Evolutionary conservation across 225 moss, liverwort and hornwort genomes (phyloP), one percentile per base, ranked within the genome.

Genomic region (Pseudoscleropodium purum): DNA sequence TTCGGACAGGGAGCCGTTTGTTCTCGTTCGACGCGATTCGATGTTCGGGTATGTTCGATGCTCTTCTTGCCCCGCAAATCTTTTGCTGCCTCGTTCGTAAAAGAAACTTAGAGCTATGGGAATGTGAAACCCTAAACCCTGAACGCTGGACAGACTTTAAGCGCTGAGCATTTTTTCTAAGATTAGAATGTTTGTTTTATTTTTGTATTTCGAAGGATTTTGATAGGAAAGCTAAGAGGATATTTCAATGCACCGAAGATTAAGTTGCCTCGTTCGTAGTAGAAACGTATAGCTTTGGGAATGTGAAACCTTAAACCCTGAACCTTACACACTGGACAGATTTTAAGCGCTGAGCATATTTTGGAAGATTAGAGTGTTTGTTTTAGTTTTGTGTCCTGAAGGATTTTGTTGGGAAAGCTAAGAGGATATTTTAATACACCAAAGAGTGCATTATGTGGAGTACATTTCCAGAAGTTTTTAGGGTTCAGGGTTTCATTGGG

Each of bases 1-100:
- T 94, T 94, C 75, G 94, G 92, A 74, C 81, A 85, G 68, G 72
- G 75, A 80, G 69, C 43, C 14, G 83, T 84, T 70, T 72, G 85
- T 31, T 82, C 74, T 26, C 85, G 83, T 57, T 75, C 80, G 26
- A 49, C 54, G 85, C 92, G 91, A 75, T 85, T 72, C 16, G 47
- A 87, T 77, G 60, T 91, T 64, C 91, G 86, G 92, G 94, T 94
- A 89, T 34, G 41, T 30, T 61, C 30, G 80, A n/a, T 84, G 23
- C 61, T 86, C 49, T 20, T 75, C 45, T n/a, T 27, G 39, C 26
- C 17, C 57, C n/a, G 39, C 27, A 65, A 52, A 21, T 76, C 37
- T 82, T 37, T 13, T 43, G 23, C n/a, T 41, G 75, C 65, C 27
- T 56, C 52, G 25, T 41, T 75, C 18, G 12, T 49, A 25, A 62